These are phyloP conservation scores for Microthlaspi erraticum DNA, from an alignment of 345 rosid species.

Conservation along the genomic window DNA sequence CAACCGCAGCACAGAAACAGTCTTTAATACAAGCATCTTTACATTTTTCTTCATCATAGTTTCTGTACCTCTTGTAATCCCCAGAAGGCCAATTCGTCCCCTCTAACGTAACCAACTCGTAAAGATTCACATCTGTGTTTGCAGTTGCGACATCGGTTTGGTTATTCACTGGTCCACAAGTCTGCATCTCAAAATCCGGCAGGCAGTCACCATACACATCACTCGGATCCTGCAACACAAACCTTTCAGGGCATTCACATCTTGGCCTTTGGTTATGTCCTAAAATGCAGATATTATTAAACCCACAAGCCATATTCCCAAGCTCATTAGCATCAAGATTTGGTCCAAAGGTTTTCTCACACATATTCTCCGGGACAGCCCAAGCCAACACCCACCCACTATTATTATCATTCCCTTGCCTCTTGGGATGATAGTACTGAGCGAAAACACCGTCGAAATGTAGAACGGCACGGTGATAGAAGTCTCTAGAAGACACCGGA, in stretches of 20 bases:
- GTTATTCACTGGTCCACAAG: slow-evolving; percentile 36
- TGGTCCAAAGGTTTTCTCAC: slow-evolving; percentile 18
- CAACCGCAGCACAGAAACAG: slow-evolving; percentile 63
- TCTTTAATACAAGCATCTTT: slow-evolving; percentile 52
- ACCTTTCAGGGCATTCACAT: slow-evolving; percentile 55
- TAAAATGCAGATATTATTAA: slow-evolving; percentile 53
- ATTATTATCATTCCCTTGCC: neutral
- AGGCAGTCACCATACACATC: slow-evolving; percentile 52
- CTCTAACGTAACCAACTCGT: slow-evolving; percentile 31
- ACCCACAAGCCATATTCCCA: slow-evolving; percentile 58
- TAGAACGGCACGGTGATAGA: slow-evolving; percentile 52
- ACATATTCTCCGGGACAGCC: slow-evolving; percentile 54
- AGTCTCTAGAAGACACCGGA: slow-evolving; percentile 24
- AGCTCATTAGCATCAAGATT: too few relatives aligned
- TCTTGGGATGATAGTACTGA: slow-evolving; percentile 56
- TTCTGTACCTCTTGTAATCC: slow-evolving; percentile 44
- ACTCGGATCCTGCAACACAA: slow-evolving; percentile 42
- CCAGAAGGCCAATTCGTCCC: slow-evolving; percentile 45
- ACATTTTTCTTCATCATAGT: slow-evolving; percentile 49
- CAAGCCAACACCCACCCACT: slow-evolving; percentile 45
- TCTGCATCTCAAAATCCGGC: slow-evolving; percentile 45
- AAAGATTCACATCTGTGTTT: slow-evolving; percentile 38
- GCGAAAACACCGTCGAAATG: slow-evolving; percentile 64
- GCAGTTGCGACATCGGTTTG: neutral
- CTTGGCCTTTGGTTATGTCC: slow-evolving; percentile 47